Conservation (phyloP, 331 rosid genomes). For the Ulmus americana region DNA sequence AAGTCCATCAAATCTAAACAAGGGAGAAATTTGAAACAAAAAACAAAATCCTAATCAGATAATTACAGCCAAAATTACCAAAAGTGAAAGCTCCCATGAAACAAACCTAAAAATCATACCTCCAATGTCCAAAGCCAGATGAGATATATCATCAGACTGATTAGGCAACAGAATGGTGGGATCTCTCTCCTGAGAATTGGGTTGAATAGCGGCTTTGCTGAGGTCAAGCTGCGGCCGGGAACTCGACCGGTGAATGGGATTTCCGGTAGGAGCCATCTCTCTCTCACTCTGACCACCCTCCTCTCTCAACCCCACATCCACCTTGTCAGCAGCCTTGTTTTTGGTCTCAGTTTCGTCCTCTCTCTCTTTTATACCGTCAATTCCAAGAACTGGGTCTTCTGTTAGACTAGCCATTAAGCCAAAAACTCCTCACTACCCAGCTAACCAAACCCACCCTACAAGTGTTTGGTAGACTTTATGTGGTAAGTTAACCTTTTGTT, state of each 20-base stretch:
- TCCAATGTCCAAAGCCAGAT: slow-evolving; percentile 81
- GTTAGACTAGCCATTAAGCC: slow-evolving; percentile 47
- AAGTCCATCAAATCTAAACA: too few species aligned
- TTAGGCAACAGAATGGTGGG: slow-evolving; percentile 80
- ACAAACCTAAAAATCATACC: slow-evolving; percentile 34
- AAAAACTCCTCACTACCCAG: slow-evolving; percentile 24
- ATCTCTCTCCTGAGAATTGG: slow-evolving; percentile 59
- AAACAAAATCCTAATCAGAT: too few species aligned
- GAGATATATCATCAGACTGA: slow-evolving; percentile 79
- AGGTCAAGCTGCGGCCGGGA: slow-evolving; percentile 83
- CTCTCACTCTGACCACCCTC: slow-evolving; percentile 38
- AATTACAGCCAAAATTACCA: background rate
- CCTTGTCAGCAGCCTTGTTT: slow-evolving; percentile 15
- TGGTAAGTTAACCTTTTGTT: background rate
- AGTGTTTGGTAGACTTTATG: slow-evolving; percentile 15
- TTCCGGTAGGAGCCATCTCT: slow-evolving; percentile 55
- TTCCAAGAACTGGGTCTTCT: slow-evolving; percentile 31
- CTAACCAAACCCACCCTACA: slow-evolving; percentile 40
- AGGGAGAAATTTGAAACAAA: too few species aligned
- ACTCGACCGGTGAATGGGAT: slow-evolving; percentile 61
- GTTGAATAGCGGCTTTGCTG: slow-evolving; percentile 80
- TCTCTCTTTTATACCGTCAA: slow-evolving; percentile 29
- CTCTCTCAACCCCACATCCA: background rate
- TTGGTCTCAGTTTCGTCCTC: slow-evolving; percentile 25
- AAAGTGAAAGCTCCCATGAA: background rate